Evolutionary conservation across 192 early-diverging fungal species (phyloP).

Genomic region (Entophlyctis luteolus): DNA sequence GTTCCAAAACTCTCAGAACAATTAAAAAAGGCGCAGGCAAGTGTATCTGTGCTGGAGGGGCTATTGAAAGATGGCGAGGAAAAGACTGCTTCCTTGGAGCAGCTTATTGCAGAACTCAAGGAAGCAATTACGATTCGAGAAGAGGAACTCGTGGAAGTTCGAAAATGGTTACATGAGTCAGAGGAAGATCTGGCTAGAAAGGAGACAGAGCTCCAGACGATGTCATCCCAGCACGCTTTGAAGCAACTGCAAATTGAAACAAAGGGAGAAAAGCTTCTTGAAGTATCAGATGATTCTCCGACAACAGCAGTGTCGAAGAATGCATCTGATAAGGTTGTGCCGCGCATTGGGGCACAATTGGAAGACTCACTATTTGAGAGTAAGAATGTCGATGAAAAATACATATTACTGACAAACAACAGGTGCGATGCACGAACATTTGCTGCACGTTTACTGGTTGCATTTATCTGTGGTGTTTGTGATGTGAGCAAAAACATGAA

Average conservation of each 20-base stretch:
- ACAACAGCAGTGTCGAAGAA: neutral
- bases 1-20: neutral
- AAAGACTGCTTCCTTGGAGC: too few species aligned
- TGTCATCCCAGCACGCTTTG: neutral
- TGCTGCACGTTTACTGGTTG: slow-evolving; percentile 6
- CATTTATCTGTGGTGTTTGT: slow-evolving; percentile 14
- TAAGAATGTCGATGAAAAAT: neutral
- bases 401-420: neutral
- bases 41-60: neutral
- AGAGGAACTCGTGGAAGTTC: slow-evolving; percentile 8
- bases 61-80: neutral
- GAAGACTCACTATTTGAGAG: neutral
- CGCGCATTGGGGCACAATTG: neutral
- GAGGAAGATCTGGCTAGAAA: neutral
- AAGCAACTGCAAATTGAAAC: neutral
- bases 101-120: neutral
- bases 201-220: neutral
- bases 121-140: neutral
- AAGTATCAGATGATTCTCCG: neutral
- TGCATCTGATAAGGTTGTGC: neutral
- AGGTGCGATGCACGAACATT: neutral
- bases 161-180: slow-evolving; percentile 7
- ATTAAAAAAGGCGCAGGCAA: neutral
- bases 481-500: slow-evolving; percentile 6
- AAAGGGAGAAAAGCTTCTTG: neutral